These are phyloP conservation scores for Pochonia chlamydosporia DNA, from an alignment of 2,329 filamentous ascomycete species.

Conservation along the genomic window DNA sequence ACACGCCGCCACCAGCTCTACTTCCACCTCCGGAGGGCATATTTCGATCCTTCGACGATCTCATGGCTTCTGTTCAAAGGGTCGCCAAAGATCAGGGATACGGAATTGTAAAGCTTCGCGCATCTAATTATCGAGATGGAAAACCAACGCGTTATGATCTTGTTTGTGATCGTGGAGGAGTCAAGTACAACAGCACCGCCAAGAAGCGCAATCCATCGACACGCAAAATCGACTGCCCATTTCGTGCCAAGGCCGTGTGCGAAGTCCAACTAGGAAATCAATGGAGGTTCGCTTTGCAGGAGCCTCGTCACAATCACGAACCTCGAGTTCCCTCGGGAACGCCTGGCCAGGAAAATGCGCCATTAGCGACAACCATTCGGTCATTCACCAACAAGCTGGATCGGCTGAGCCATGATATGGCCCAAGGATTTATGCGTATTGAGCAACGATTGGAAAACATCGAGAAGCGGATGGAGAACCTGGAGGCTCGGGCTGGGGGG, in stretches of 20 bases:
- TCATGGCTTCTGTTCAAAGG: constrained; percentile 51
- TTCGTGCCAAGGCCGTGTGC: constrained; percentile 58
- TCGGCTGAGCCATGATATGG: constrained; percentile 50
- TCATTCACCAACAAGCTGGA: constrained; percentile 56
- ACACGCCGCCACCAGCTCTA: constrained; percentile 41
- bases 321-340: constrained; percentile 48
- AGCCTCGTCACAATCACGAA: constrained; percentile 56
- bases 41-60: constrained; percentile 53
- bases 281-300: constrained; percentile 59
- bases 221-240: constrained; percentile 59
- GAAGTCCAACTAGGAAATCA: constrained; percentile 57
- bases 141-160: constrained; percentile 58
- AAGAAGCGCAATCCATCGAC: constrained; percentile 60
- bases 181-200: constrained; percentile 59
- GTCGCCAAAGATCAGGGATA: constrained; percentile 58
- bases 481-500: constrained; percentile 39
- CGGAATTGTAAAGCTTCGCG: constrained; percentile 56
- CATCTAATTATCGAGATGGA: constrained; percentile 58
- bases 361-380: constrained; percentile 51
- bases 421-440: constrained; percentile 45
- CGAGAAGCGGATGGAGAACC: constrained; percentile 48
- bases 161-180: constrained; percentile 57
- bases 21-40: constrained; percentile 55
- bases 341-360: constrained; percentile 52
- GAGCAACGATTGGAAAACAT: constrained; percentile 45